phyloP scores from a whole-genome alignment of 1,284 basidiomycete genomes.

The Ganoderma resinaceum region DNA sequence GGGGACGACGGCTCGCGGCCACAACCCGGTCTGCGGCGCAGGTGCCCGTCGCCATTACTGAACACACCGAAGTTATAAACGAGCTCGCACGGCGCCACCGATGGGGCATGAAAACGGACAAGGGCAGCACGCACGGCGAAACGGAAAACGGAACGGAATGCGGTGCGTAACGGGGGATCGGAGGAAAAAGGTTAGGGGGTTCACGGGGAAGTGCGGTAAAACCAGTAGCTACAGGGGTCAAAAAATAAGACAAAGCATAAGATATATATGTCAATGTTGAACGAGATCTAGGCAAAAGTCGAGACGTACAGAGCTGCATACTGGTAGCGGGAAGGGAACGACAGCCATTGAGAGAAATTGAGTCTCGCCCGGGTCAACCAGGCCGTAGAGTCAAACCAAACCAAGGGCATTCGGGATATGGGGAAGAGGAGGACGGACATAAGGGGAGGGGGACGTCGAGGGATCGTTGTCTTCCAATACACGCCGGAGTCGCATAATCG shows the following conservation, averaged over 20 bases:
- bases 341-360: slow-evolving; percentile 27
- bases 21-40: slow-evolving; percentile 26
- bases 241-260: slow-evolving; percentile 25
- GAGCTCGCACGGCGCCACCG: slow-evolving; percentile 19
- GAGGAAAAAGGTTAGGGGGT: not conserved
- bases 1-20: slow-evolving; percentile 26
- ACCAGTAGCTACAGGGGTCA: slow-evolving; percentile 17
- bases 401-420: slow-evolving; percentile 28
- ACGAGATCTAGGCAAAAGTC: slow-evolving; percentile 15
- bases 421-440: slow-evolving; percentile 4
- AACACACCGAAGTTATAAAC: slow-evolving; percentile 15
- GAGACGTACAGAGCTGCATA: slow-evolving; percentile 28
- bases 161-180: slow-evolving; percentile 5
- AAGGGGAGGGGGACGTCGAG: slow-evolving; percentile 18
- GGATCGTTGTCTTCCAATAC: slow-evolving; percentile 29
- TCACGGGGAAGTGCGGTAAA: slow-evolving; percentile 5
- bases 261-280: slow-evolving; percentile 29
- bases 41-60: slow-evolving; percentile 21
- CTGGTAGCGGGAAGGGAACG: slow-evolving; percentile 17
- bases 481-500: slow-evolving; percentile 26
- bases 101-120: slow-evolving; percentile 5
- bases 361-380: slow-evolving; percentile 37
- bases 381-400: slow-evolving; percentile 32
- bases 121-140: slow-evolving; percentile 9
- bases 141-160: not conserved